phyloP scores from a whole-genome alignment of 1,284 basidiomycete genomes.

The Somion occarium region DNA sequence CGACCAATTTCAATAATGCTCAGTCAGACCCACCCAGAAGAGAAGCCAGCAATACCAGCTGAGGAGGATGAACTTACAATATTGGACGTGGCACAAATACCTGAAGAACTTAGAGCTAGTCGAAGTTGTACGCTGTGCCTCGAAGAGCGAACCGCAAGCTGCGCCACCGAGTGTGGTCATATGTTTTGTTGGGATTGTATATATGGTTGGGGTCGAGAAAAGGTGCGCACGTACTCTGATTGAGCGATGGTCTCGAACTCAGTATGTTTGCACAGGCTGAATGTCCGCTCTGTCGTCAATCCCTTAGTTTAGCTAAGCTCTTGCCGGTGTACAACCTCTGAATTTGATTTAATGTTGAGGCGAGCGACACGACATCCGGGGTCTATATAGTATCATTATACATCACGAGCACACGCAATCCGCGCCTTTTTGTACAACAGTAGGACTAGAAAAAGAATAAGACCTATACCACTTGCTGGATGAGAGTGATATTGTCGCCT shows the following conservation, averaged over 20 bases:
- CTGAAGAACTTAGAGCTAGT: slow-evolving; percentile 47
- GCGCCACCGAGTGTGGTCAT: slow-evolving; percentile 92
- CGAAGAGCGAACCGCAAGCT: slow-evolving; percentile 75
- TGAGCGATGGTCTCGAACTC: slow-evolving; percentile 8
- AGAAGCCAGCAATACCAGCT: slow-evolving; percentile 46
- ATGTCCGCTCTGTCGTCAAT: slow-evolving; percentile 85
- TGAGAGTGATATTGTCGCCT: slow-evolving; percentile 95
- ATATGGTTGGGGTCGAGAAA: slow-evolving; percentile 84
- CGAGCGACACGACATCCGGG: too few relatives aligned
- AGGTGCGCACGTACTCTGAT: slow-evolving; percentile 39
- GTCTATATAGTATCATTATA: slow-evolving; percentile 22
- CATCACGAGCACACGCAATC: slow-evolving; percentile 16
- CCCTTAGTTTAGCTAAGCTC: slow-evolving; percentile 66
- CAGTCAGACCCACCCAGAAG: slow-evolving; percentile 46
- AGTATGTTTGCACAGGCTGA: slow-evolving; percentile 50
- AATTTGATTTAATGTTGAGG: too few relatives aligned
- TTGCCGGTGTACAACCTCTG: slow-evolving; percentile 85
- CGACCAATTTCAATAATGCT: slow-evolving; percentile 58
- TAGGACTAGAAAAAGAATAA: slow-evolving; percentile 11
- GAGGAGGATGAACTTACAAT: slow-evolving; percentile 68
- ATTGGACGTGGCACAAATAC: slow-evolving; percentile 52
- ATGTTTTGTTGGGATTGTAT: slow-evolving; percentile 95
- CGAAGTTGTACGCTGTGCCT: slow-evolving; percentile 85
- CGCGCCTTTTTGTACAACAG: slow-evolving; percentile 6
- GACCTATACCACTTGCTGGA: slow-evolving; percentile 61